Conservation (phyloP, 495 filamentous ascomycete species). For the Xeromyces bisporus region DNA sequence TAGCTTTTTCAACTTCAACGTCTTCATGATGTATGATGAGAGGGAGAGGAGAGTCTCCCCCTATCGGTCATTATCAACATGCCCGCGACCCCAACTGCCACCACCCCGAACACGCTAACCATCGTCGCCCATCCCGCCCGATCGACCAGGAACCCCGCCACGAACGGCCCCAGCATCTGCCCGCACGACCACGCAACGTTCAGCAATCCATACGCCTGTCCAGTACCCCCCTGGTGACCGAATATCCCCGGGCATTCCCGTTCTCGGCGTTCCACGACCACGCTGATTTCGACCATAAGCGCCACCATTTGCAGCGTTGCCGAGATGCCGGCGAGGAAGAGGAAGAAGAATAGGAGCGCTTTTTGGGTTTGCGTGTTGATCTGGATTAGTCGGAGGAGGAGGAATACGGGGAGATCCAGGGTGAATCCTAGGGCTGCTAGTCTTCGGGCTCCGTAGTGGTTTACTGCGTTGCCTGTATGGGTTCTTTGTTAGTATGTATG, state of each 20-base stretch:
- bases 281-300: conserved; percentile 22
- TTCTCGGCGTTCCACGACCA: conserved; percentile 18
- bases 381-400: conserved; percentile 33
- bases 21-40: too few relatives aligned
- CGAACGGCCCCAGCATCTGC: conserved; percentile 42
- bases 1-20: too few relatives aligned
- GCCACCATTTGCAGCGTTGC: conserved; percentile 19
- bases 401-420: conserved; percentile 29
- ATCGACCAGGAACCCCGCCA: conserved; percentile 23
- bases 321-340: conserved; percentile 17
- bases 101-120: conserved; percentile 18
- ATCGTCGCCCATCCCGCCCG: conserved; percentile 22
- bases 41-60: too few relatives aligned
- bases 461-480: conserved; percentile 27
- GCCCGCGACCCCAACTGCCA: conserved; percentile 14
- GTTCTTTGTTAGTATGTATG: conserved; percentile 9
- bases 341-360: conserved; percentile 16
- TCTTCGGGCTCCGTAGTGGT: conserved; percentile 33
- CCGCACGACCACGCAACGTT: conserved; percentile 44
- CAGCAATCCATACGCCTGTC: conserved; percentile 43
- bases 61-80: conserved; percentile 5
- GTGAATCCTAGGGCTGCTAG: conserved; percentile 31
- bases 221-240: conserved; percentile 38
- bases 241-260: conserved; percentile 23
- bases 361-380: conserved; percentile 16